These are phyloP conservation scores for Pachyrhizus erosus DNA, from an alignment of 306 rosid genomes.

Conservation along the genomic window DNA sequence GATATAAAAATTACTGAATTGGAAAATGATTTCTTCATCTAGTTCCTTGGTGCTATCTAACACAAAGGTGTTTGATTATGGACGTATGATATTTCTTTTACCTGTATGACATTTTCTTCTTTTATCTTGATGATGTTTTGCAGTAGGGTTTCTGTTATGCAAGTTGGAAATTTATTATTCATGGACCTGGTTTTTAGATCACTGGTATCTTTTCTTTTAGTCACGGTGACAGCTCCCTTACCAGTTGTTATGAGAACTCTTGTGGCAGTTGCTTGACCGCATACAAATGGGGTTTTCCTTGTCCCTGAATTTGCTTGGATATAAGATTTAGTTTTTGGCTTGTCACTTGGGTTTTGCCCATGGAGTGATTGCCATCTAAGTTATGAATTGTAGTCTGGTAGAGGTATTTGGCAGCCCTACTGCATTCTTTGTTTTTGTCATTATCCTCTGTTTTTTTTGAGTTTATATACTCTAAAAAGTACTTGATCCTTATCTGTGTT, in stretches of 20 bases:
- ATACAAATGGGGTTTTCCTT: background rate
- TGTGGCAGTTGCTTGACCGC: background rate
- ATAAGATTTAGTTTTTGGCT: background rate
- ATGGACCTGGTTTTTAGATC: background rate
- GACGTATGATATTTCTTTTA: background rate
- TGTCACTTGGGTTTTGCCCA: background rate
- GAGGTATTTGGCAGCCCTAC: background rate
- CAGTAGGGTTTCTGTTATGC: background rate
- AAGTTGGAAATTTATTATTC: background rate
- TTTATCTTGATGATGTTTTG: background rate
- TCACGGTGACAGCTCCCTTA: background rate
- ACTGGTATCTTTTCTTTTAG: background rate
- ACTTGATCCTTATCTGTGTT: background rate
- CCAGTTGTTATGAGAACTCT: background rate
- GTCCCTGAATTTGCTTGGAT: background rate
- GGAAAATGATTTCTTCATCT: background rate
- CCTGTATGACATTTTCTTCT: background rate
- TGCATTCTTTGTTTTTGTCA: background rate
- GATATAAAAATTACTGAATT: background rate
- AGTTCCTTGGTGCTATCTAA: background rate
- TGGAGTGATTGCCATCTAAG: background rate
- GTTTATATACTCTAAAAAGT: background rate
- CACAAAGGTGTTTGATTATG: background rate
- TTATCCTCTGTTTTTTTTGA: background rate
- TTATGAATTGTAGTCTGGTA: background rate